These are phyloP conservation scores for Hanseniaspora jakobsenii DNA, from an alignment of 805 yeast species.

Conservation along the genomic window DNA sequence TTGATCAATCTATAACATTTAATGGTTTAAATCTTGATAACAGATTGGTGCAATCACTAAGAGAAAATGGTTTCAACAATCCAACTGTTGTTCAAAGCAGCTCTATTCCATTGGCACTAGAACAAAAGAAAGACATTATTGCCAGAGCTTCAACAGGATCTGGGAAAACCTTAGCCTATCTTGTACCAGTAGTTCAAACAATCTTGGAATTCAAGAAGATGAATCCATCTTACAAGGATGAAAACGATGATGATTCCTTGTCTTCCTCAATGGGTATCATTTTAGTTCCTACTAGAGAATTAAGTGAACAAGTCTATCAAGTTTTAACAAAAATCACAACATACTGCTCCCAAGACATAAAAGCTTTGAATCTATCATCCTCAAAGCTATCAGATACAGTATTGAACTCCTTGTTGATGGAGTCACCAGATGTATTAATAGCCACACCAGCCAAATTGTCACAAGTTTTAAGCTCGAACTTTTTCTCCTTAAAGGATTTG, in stretches of 20 bases:
- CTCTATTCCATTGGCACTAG: constrained; percentile 84
- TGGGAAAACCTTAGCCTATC: constrained; percentile 87
- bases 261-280: constrained; percentile 46
- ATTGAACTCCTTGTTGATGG: constrained; percentile 53
- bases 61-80: constrained; percentile 62
- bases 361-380: constrained; percentile 47
- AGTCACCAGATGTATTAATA: constrained; percentile 67
- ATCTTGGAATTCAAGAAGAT: constrained; percentile 39
- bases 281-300: constrained; percentile 86
- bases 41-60: constrained; percentile 71
- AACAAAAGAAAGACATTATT: constrained; percentile 80
- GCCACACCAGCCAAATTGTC: constrained; percentile 79
- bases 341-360: constrained; percentile 58
- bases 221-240: constrained; percentile 22
- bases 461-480: constrained; percentile 34
- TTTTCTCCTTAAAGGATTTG: constrained; percentile 43
- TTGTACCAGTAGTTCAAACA: constrained; percentile 74
- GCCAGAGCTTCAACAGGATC: constrained; percentile 94
- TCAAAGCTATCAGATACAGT: constrained; percentile 60
- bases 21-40: constrained; percentile 71
- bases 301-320: constrained; percentile 70
- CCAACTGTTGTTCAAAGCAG: constrained; percentile 87
- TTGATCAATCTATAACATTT: constrained; percentile 61
- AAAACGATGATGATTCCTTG: constrained; percentile 16
- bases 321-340: constrained; percentile 57